A percentile compares a stretch with the other conserved stretches of the same genome.
Evolutionary conservation across 2,329 filamentous ascomycete genomes (phyloP).

Genomic region (Metarhizium robertsii): DNA sequence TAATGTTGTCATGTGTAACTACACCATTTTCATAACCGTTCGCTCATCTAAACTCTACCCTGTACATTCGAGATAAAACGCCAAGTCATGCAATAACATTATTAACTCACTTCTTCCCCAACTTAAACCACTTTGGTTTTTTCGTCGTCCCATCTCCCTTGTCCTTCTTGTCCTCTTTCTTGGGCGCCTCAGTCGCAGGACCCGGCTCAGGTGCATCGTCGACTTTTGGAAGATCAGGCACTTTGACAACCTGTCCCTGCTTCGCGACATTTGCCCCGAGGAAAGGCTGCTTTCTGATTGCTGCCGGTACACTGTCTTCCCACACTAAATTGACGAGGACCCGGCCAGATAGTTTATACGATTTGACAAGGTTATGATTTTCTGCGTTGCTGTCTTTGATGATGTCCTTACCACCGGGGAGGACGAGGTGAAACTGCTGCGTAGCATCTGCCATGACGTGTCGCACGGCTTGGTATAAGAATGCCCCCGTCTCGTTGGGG

Average conservation of each 20-base stretch:
- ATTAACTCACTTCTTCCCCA: conserved; percentile 55
- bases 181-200: conserved; percentile 13
- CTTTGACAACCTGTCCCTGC: conserved; percentile 56
- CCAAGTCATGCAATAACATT: neutral
- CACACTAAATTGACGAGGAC: conserved; percentile 71
- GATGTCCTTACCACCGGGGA: conserved; percentile 43
- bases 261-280: conserved; percentile 49
- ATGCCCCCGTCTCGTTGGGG: conserved; percentile 56
- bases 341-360: conserved; percentile 59
- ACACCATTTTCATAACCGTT: neutral
- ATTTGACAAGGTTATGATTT: conserved; percentile 55
- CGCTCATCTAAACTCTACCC: neutral
- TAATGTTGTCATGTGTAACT: neutral
- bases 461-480: conserved; percentile 67
- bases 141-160: conserved; percentile 34
- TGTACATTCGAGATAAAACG: neutral
- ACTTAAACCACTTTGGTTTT: conserved; percentile 63
- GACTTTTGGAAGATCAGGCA: conserved; percentile 44
- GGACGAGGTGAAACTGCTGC: conserved; percentile 64
- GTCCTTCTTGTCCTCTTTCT: conserved; percentile 26
- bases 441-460: conserved; percentile 55
- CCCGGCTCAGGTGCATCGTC: conserved; percentile 28
- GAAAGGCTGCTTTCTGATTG: conserved; percentile 46
- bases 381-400: conserved; percentile 37
- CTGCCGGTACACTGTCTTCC: conserved; percentile 51